phyloP scores from a whole-genome alignment of 129 eudicot genomes.

The Deinandra increscens region DNA sequence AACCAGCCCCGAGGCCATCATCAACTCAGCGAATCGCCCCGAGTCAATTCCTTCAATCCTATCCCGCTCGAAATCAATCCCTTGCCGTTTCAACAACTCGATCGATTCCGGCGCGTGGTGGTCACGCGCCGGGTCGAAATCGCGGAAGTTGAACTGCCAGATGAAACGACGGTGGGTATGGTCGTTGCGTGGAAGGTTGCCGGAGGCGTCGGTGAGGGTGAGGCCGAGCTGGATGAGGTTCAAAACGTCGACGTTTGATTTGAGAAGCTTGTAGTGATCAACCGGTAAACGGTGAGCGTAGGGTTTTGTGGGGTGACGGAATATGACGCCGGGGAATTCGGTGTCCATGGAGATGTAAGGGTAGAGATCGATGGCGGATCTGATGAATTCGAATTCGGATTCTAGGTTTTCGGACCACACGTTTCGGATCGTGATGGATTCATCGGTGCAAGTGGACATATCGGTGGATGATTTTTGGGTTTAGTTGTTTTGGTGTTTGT shows the following conservation, averaged over 20 bases:
- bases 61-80: constrained; percentile 63
- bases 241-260: constrained; percentile 72
- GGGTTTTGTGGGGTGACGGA: not conserved
- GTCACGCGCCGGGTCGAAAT: constrained; percentile 61
- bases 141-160: constrained; percentile 81
- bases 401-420: constrained; percentile 69
- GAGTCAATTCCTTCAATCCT: constrained; percentile 61
- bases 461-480: not conserved
- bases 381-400: constrained; percentile 53
- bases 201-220: constrained; percentile 63
- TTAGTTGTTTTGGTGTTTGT: not conserved
- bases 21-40: constrained; percentile 58
- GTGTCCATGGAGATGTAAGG: constrained; percentile 89
- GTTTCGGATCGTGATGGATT: constrained; percentile 50
- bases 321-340: constrained; percentile 74
- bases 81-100: constrained; percentile 54
- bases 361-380: constrained; percentile 48
- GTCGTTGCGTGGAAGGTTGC: constrained; percentile 63
- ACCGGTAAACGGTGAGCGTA: constrained; percentile 26
- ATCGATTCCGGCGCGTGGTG: constrained; percentile 67
- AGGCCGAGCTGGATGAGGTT: constrained; percentile 71
- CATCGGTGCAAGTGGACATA: constrained; percentile 25
- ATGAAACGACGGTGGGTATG: constrained; percentile 33
- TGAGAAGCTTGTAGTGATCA: constrained; percentile 51
- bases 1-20: constrained; percentile 70